phyloP scores from a whole-genome alignment of 2,329 filamentous ascomycete species.

The Leptographium wingfieldii region DNA sequence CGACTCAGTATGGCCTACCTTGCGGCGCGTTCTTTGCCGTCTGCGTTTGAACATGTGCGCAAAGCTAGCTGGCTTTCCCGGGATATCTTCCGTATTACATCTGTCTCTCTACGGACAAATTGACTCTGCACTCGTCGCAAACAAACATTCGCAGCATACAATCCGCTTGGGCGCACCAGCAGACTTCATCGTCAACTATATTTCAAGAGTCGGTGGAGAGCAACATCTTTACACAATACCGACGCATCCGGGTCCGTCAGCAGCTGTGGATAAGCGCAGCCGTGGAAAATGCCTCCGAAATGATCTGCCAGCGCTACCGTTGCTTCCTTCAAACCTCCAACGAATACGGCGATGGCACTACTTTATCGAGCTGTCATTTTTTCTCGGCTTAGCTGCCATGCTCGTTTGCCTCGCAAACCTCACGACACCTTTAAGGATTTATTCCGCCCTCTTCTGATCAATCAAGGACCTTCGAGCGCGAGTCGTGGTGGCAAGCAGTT shows the following conservation, averaged over 20 bases:
- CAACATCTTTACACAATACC: background rate
- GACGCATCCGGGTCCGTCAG: background rate
- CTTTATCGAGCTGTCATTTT: background rate
- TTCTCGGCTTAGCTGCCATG: background rate
- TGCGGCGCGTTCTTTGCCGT: background rate
- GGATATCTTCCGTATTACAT: background rate
- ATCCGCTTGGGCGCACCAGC: background rate
- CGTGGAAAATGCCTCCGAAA: background rate
- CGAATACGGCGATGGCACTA: background rate
- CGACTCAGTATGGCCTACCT: background rate
- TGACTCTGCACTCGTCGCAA: background rate
- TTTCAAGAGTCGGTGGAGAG: background rate
- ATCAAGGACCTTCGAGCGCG: background rate
- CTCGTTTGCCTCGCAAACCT: background rate
- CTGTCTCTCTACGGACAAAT: background rate
- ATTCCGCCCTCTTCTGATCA: background rate
- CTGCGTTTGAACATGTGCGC: background rate
- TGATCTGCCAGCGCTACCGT: background rate
- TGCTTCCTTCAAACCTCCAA: background rate
- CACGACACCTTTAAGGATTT: background rate
- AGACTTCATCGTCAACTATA: background rate
- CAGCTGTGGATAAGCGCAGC: background rate
- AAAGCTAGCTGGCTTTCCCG: background rate
- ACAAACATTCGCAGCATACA: background rate
- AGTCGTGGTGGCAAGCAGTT: background rate